Conservation (phyloP, 352 stramenopile genomes). For the Globisporangium nunn region DNA sequence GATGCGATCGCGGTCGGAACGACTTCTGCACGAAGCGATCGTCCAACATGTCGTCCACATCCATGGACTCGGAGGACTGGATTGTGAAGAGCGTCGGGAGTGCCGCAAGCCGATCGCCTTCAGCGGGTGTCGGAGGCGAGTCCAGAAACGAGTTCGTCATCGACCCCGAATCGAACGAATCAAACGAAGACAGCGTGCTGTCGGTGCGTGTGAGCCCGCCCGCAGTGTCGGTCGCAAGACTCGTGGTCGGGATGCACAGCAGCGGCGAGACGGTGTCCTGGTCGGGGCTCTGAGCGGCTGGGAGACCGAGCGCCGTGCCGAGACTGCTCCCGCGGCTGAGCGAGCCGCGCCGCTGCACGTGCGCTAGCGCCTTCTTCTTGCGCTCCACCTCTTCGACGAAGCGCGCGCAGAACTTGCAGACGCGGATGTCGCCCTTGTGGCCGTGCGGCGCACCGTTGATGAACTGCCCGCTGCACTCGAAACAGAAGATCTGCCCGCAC, state of each 20-base stretch:
- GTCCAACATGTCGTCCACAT: conserved; percentile 9
- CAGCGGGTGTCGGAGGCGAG: conserved; percentile 7
- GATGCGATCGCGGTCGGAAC: conserved; percentile 8
- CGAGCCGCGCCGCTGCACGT: conserved; percentile 5
- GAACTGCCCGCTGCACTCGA: conserved; percentile 77
- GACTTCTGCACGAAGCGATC: conserved; percentile 4
- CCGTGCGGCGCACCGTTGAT: conserved; percentile 53
- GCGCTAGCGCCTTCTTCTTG: conserved; percentile 25
- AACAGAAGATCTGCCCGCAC: conserved; percentile 83
- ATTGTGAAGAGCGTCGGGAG: conserved; percentile 22
- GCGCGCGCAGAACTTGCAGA: conserved; percentile 70
- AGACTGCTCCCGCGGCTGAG: not conserved
- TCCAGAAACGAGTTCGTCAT: conserved; percentile 12
- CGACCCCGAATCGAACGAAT: conserved; percentile 8
- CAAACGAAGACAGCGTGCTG: conserved; percentile 4
- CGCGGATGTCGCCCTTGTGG: conserved; percentile 47
- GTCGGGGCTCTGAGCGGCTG: not conserved
- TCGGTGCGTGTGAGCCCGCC: not conserved
- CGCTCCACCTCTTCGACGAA: conserved; percentile 37
- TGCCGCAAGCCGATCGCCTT: conserved; percentile 1
- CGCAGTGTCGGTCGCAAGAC: not conserved
- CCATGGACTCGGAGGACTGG: conserved; percentile 24
- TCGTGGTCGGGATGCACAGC: conserved; percentile 1
- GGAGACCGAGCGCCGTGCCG: not conserved
- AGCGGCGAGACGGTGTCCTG: conserved; percentile 9